A percentile compares a stretch with the other conserved stretches of the same genome.
Conservation (phyloP, 1,284 basidiomycete species). For the Inonotus obliquus region DNA sequence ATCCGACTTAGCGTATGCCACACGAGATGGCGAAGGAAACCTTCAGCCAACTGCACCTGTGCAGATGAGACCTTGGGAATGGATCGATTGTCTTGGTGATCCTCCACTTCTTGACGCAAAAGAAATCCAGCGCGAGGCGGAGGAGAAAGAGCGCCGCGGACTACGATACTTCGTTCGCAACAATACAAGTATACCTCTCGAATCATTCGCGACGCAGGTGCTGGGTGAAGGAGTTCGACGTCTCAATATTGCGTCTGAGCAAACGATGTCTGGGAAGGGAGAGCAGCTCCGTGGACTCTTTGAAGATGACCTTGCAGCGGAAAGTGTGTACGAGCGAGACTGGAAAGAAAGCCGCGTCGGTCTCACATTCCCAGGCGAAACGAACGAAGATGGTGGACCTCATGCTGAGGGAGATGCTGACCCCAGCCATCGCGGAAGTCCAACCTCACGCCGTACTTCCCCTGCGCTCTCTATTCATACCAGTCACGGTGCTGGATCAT, state of each 20-base stretch:
- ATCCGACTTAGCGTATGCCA: constrained; percentile 50
- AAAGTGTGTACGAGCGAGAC: constrained; percentile 65
- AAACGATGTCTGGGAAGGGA: constrained; percentile 20
- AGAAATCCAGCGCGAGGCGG: constrained; percentile 36
- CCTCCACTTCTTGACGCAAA: constrained; percentile 35
- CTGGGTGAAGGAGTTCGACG: constrained; percentile 48
- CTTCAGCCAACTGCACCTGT: constrained; percentile 48
- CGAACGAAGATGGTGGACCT: not conserved
- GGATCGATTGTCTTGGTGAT: constrained; percentile 75
- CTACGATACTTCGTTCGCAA: constrained; percentile 48
- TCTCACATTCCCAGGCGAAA: not conserved
- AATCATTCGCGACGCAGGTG: constrained; percentile 57
- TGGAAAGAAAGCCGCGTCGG: constrained; percentile 50
- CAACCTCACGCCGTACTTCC: constrained; percentile 11
- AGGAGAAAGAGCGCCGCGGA: constrained; percentile 34
- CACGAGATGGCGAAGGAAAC: constrained; percentile 48
- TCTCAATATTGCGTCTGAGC: constrained; percentile 27
- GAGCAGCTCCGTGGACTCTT: constrained; percentile 50
- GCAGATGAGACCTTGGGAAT: constrained; percentile 77
- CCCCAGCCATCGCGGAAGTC: constrained; percentile 1
- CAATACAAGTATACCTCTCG: constrained; percentile 65
- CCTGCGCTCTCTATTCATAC: constrained; percentile 13
- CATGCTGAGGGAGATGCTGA: not conserved
- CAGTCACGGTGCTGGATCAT: constrained; percentile 6
- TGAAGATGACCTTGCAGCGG: constrained; percentile 57